Evolutionary conservation across 2,329 filamentous ascomycete genomes (phyloP), one percentile per base, ranked within the genome.

Genomic region (Cladobotryum protrusum): DNA sequence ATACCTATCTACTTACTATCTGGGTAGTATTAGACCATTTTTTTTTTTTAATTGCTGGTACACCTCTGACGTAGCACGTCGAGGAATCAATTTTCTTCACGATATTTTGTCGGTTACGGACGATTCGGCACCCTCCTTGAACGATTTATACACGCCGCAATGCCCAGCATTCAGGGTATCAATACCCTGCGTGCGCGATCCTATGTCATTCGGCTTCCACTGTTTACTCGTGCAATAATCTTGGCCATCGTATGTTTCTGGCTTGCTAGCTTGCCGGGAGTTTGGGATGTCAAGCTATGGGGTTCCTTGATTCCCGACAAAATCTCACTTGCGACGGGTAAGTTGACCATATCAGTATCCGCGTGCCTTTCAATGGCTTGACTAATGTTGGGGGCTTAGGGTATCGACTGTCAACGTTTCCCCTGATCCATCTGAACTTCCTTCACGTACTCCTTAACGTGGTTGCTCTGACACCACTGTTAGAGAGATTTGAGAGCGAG

Each of bases 401-500:
- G 73, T 92, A 96, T 69, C 85, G 93, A 54, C 78, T 95, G 34
- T 96, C 96, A 65, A 95, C 92, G 0, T 99, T 89, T 63, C 89
- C 91, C 1, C 74, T 99, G 50, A 83, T 96, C 53, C 93, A 99
- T 65, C 68, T 82, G 41, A 86, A 86, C 60, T 78, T 95, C 65
- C 74, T 96, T 59, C 93, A 97, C 68, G 78, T 85, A 54, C 62
- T 91, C 47, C 72, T 95, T 63, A 96, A 97, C 68, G 67, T 89
- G 19, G 47, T 95, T 55, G 87, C 89, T 18, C 67, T 97, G 55
- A 84, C 85, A 36, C 93, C 93, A n/a, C 74, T 99, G 46, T 72
- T 99, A 66, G 92, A 96, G 69, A 82, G 91, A 54, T 99, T 97
- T 68, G 93, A 99, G 72, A 80, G 82, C 54, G 92, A 96, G 67